Conservation (phyloP, 768 basidiomycete genomes). For the Agaricus sinodeliciosus region DNA sequence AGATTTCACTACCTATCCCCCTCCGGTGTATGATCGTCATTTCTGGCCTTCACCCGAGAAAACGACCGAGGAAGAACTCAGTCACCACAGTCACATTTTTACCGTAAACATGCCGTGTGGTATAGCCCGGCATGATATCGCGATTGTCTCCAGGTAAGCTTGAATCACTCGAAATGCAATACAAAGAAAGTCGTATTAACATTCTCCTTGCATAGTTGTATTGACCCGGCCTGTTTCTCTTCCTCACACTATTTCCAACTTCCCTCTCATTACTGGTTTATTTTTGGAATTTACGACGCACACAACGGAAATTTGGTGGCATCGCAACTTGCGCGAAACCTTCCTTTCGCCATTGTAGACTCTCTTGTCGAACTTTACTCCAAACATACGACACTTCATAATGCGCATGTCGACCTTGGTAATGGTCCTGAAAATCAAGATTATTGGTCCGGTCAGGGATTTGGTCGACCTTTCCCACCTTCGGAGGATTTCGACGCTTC, state of each 20-base stretch:
- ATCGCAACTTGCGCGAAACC: conserved; percentile 22
- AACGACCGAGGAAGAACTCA: neutral
- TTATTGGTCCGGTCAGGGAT: neutral
- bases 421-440: neutral
- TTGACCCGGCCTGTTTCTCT: neutral
- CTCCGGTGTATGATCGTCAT: neutral
- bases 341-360: conserved; percentile 21
- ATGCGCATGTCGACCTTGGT: conserved; percentile 12
- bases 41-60: neutral
- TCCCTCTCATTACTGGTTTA: conserved; percentile 17
- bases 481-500: conserved; percentile 25
- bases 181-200: neutral
- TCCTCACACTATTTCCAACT: conserved; percentile 8
- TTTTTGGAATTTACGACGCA: conserved; percentile 24
- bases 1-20: neutral
- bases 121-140: conserved; percentile 1
- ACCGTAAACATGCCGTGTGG: neutral
- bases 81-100: neutral
- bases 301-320: conserved; percentile 28
- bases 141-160: neutral
- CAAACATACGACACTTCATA: conserved; percentile 10
- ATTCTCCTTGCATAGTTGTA: neutral
- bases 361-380: conserved; percentile 21
- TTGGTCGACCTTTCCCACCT: conserved; percentile 17
- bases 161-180: no score